Evolutionary conservation across 2,329 filamentous ascomycete genomes (phyloP), one percentile per base, ranked within the genome.

Genomic region (Chalara sp.): DNA sequence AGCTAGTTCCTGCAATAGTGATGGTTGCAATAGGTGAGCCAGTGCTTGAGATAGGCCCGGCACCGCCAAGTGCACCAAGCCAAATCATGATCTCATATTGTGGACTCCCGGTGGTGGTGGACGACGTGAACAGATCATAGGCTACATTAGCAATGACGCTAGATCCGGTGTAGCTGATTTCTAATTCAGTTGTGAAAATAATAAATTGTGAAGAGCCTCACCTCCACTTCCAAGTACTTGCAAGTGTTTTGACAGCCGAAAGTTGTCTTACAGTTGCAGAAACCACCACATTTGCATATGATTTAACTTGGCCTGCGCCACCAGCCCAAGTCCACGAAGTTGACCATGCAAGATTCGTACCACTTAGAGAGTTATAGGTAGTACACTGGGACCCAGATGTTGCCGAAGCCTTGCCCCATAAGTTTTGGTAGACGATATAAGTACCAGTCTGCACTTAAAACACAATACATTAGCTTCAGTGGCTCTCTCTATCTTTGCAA

Each of bases 41-140:
- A 32, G 72, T 75, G 49, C 67, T 64, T 48, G 72, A 75, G 59
- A 84, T 80, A 29, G 79, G 78, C 5, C 79, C 78, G 2, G 77
- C 78, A 47, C 76, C 75, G 30, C 76, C 79, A 43, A 81, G 65
- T 32, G 76, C 77, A 4, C 68, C 73, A 30, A 80, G 67, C 81
- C 82, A 86, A 57, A 86, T 73, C 81, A 86, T 86, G 58, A 85
- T 70, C 66, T 85, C 82, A 61, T 79, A 83, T 58, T 79, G 70
- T n/a, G 72, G 62, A 41, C 69, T 72, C 32, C 67, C 66, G 1
- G 76, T 70, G 13, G 70, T 69, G 41, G 74, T 70, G 31, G 65
- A 61, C 6, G 70, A 68, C 12, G 79, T 80, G 67, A 84, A 84
- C 47, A 84, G 65, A 62, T 84, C 80, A 60, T 81, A 84, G 11